Conservation (phyloP, 371 early-diverging fungal species). For the Actinomortierella ambigua region DNA sequence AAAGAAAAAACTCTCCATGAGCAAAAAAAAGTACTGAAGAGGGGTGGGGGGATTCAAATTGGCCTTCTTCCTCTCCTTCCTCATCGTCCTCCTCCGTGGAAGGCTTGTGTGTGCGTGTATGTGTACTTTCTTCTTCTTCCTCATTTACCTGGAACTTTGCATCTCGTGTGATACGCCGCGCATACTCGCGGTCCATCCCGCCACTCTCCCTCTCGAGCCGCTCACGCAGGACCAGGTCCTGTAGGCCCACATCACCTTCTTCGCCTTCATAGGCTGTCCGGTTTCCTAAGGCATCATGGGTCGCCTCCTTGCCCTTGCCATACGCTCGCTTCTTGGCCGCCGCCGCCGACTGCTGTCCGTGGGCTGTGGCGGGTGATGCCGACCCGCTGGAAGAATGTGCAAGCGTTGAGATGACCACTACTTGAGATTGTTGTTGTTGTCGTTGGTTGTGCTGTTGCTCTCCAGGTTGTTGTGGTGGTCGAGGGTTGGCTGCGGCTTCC, state of each 20-base stretch:
- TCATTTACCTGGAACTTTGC: slow-evolving; percentile 61
- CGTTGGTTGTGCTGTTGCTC: background rate
- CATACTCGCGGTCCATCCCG: slow-evolving; percentile 73
- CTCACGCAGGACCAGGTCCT: slow-evolving; percentile 73
- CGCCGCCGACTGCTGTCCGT: slow-evolving; percentile 22
- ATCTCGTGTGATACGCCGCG: slow-evolving; percentile 78
- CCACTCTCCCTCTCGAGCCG: slow-evolving; percentile 56
- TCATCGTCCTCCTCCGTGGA: too few species aligned
- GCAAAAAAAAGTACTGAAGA: slow-evolving; percentile 1
- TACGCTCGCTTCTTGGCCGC: slow-evolving; percentile 39
- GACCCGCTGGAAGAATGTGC: slow-evolving; percentile 29
- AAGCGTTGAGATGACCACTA: slow-evolving; percentile 30
- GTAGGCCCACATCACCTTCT: slow-evolving; percentile 58
- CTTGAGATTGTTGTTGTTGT: slow-evolving; percentile 3
- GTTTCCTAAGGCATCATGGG: slow-evolving; percentile 65
- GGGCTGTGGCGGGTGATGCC: slow-evolving; percentile 27
- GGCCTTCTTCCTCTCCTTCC: too few species aligned
- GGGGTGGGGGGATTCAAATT: slow-evolving; percentile 4
- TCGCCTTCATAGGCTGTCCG: slow-evolving; percentile 60
- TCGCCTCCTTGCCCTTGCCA: slow-evolving; percentile 49
- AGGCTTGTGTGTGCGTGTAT: too few species aligned
- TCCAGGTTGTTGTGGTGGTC: background rate
- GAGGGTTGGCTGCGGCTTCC: slow-evolving; percentile 13
- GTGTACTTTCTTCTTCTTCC: too few species aligned
- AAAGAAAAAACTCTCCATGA: background rate